Evolutionary conservation across 2,329 filamentous ascomycete species (phyloP).

Genomic region (Drechslerella stenobrocha): DNA sequence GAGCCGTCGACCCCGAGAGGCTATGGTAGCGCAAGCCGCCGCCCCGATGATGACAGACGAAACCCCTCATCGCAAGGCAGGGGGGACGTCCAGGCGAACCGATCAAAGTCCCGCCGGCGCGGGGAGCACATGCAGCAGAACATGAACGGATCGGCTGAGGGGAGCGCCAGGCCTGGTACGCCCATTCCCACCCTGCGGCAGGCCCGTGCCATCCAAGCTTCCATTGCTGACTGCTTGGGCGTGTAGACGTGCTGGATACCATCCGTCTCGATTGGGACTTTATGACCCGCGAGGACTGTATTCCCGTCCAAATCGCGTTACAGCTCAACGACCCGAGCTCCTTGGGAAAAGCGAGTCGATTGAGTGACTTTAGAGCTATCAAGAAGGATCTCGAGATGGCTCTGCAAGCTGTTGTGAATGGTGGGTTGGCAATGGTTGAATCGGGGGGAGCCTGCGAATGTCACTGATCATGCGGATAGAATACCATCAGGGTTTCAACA

Average conservation of each 20-base stretch:
- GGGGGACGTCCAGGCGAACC: slow-evolving; percentile 14
- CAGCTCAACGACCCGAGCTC: slow-evolving; percentile 94
- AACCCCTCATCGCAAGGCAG: slow-evolving; percentile 9
- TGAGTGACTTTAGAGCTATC: slow-evolving; percentile 78
- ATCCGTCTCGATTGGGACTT: slow-evolving; percentile 90
- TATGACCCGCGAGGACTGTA: slow-evolving; percentile 84
- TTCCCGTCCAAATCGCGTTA: slow-evolving; percentile 91
- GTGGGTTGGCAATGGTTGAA: slow-evolving; percentile 52
- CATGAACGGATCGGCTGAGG: slow-evolving; percentile 34
- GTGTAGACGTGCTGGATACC: slow-evolving; percentile 69
- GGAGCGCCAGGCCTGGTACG: slow-evolving; percentile 25
- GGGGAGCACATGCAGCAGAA: slow-evolving; percentile 30
- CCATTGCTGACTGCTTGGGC: slow-evolving; percentile 1
- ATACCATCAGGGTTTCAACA: slow-evolving; percentile 98
- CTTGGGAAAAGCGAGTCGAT: slow-evolving; percentile 85
- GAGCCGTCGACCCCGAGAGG: not conserved
- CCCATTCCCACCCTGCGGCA: not conserved
- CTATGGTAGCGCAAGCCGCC: slow-evolving; percentile 2
- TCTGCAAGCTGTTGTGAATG: slow-evolving; percentile 89
- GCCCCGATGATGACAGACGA: slow-evolving; percentile 9
- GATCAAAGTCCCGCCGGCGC: slow-evolving; percentile 31
- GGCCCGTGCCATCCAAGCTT: not conserved
- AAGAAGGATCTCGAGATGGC: slow-evolving; percentile 89
- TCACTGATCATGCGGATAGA: slow-evolving; percentile 59
- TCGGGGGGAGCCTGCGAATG: slow-evolving; percentile 1